Conservation (phyloP, 2,329 filamentous ascomycete genomes). For the Botrytis byssoidea region DNA sequence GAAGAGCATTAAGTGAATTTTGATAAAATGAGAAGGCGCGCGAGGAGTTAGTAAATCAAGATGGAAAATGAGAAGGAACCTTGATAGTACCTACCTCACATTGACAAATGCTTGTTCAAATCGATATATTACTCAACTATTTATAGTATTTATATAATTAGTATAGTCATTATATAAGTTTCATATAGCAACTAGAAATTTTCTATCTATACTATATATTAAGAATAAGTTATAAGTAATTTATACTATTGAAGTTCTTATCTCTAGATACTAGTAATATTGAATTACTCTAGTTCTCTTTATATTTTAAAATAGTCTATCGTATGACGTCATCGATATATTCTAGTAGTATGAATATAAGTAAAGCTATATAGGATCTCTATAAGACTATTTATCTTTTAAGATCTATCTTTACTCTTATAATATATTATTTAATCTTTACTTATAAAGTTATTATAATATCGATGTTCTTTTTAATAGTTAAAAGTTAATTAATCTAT, state of each 20-base stretch:
- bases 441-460: too few relatives aligned
- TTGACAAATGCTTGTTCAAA: not conserved
- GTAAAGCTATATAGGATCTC: not conserved
- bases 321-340: not conserved
- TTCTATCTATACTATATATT: not conserved
- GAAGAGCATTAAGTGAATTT: not conserved
- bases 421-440: too few relatives aligned
- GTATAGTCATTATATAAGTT: not conserved
- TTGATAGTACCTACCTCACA: not conserved
- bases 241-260: too few relatives aligned
- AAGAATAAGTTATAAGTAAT: too few relatives aligned
- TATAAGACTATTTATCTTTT: not conserved
- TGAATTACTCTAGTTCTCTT: not conserved
- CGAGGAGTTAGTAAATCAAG: too few relatives aligned
- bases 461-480: too few relatives aligned
- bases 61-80: not conserved
- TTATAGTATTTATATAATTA: not conserved
- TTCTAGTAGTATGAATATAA: not conserved
- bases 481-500: too few relatives aligned
- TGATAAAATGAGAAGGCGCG: not conserved
- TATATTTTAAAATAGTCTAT: not conserved
- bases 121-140: not conserved
- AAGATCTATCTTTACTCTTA: not conserved
- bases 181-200: not conserved
- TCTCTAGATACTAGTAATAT: not conserved